These are phyloP conservation scores for Saturnispora ahearnii DNA, from an alignment of 805 yeast genomes.

Conservation along the genomic window DNA sequence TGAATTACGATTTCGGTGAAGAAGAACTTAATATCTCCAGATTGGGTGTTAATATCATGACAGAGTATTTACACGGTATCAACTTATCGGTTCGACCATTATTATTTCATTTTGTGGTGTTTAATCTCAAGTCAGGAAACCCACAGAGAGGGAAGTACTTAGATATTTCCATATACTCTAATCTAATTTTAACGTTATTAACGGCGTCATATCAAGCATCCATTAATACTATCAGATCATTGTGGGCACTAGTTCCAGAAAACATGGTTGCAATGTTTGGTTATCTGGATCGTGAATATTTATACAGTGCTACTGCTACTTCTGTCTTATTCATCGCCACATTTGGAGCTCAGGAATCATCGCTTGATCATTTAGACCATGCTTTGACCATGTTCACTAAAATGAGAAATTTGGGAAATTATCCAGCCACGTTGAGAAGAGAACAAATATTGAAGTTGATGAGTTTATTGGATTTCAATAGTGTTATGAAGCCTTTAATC, in stretches of 20 bases:
- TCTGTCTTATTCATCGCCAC: slow-evolving; percentile 66
- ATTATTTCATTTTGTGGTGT: slow-evolving; percentile 64
- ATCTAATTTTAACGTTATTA: slow-evolving; percentile 54
- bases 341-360: slow-evolving; percentile 74
- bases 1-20: slow-evolving; percentile 51
- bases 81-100: slow-evolving; percentile 72
- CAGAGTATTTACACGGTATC: slow-evolving; percentile 77
- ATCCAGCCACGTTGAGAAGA: slow-evolving; percentile 68
- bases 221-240: slow-evolving; percentile 59
- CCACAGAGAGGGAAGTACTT: slow-evolving; percentile 36
- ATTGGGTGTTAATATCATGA: slow-evolving; percentile 63
- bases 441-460: slow-evolving; percentile 62
- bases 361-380: slow-evolving; percentile 62
- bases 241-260: slow-evolving; percentile 68
- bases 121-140: slow-evolving; percentile 40
- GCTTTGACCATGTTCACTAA: slow-evolving; percentile 60
- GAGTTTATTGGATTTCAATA: slow-evolving; percentile 58
- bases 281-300: slow-evolving; percentile 78
- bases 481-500: slow-evolving; percentile 41
- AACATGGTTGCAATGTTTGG: slow-evolving; percentile 82
- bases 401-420: slow-evolving; percentile 71
- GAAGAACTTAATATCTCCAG: slow-evolving; percentile 52
- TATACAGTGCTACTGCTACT: slow-evolving; percentile 70
- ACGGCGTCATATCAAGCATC: slow-evolving; percentile 78
- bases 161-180: slow-evolving; percentile 59